Percentiles rank a stretch among this genome's conserved stretches.
These are phyloP conservation scores for Solanum hybrid DNA, from an alignment of 305 asterid genomes.

Conservation along the genomic window DNA sequence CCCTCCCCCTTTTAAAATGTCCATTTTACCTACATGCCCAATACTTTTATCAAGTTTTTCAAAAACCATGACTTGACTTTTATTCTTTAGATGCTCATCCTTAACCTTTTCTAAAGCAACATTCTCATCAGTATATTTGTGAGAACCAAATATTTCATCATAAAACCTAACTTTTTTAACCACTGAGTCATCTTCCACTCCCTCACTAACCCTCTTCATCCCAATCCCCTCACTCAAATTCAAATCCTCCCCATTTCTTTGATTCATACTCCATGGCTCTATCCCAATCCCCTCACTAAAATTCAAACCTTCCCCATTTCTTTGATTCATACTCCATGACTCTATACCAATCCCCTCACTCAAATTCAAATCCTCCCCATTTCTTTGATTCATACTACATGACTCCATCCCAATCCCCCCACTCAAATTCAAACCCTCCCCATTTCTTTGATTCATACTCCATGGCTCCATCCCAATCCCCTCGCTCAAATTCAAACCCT, in stretches of 20 bases:
- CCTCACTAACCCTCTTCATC: constrained; percentile 38
- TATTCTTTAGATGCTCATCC: not conserved
- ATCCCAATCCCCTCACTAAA: not conserved
- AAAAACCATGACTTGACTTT: not conserved
- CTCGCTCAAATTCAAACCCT: not conserved
- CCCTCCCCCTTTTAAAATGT: constrained; percentile 6
- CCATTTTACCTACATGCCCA: not conserved
- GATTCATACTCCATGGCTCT: not conserved
- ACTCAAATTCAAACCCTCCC: not conserved
- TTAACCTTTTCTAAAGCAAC: not conserved
- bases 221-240: not conserved
- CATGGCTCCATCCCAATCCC: not conserved
- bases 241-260: not conserved
- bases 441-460: not conserved
- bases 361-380: not conserved
- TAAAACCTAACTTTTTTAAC: constrained; percentile 34
- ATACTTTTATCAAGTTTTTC: not conserved
- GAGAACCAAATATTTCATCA: constrained; percentile 20
- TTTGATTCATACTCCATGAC: not conserved
- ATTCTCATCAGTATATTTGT: constrained; percentile 10
- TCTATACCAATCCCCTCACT: not conserved
- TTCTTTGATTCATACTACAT: not conserved
- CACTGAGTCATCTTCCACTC: constrained; percentile 17
- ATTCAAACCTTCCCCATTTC: not conserved
- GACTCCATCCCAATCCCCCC: not conserved